Evolutionary conservation across 805 yeast genomes (phyloP).

Genomic region (Pichia ethanolica): DNA sequence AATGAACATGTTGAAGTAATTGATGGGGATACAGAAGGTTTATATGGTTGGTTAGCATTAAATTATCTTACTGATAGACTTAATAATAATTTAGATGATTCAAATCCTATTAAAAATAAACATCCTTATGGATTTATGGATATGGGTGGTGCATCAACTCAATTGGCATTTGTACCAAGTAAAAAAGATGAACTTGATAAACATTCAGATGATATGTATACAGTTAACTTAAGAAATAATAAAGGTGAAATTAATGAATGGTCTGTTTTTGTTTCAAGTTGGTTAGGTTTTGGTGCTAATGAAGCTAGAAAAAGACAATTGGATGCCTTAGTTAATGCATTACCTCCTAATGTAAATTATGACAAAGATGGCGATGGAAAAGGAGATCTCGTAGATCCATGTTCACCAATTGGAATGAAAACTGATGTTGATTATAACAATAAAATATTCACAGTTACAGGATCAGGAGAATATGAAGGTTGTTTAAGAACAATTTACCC

Average conservation of each 20-base stretch:
- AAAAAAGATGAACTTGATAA: conserved; percentile 47
- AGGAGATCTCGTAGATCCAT: conserved; percentile 59
- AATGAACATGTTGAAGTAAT: conserved; percentile 70
- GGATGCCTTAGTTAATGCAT: conserved; percentile 40
- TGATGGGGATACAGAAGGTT: conserved; percentile 91
- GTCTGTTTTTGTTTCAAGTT: conserved; percentile 88
- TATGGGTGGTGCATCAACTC: conserved; percentile 99
- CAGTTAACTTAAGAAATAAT: conserved; percentile 54
- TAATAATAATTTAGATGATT: conserved; percentile 35
- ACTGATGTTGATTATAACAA: conserved; percentile 41
- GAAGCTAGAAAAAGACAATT: conserved; percentile 78
- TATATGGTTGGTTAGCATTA: conserved; percentile 92
- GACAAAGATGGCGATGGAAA: conserved; percentile 42
- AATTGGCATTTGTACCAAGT: conserved; percentile 86
- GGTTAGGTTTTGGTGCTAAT: conserved; percentile 98
- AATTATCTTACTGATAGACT: conserved; percentile 73
- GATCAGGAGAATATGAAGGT: conserved; percentile 71
- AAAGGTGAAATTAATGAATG: conserved; percentile 69
- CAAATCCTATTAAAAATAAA: conserved; percentile 8
- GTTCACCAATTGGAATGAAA: conserved; percentile 61
- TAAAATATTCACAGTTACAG: conserved; percentile 46
- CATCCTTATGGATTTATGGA: conserved; percentile 88
- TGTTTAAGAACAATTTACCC: conserved; percentile 74
- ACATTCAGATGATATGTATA: conserved; percentile 69
- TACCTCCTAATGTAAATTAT: conserved; percentile 39